Evolutionary conservation across 2,329 filamentous ascomycete species (phyloP).

Genomic region (Hypomyces perniciosus): DNA sequence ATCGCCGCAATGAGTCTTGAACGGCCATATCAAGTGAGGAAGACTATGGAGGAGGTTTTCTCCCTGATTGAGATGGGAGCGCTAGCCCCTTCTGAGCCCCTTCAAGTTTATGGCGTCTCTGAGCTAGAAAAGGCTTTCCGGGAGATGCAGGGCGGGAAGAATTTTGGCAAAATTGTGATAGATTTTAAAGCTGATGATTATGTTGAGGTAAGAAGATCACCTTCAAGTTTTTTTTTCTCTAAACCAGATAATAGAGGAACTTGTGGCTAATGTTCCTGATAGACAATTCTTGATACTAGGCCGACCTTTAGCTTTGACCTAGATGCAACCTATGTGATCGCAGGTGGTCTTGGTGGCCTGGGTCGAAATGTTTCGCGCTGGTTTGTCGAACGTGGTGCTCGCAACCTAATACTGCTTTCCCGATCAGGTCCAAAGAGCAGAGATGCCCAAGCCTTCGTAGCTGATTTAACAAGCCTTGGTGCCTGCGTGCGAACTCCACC

Average conservation of each 20-base stretch:
- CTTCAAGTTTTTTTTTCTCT: not conserved
- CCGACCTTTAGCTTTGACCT: not conserved
- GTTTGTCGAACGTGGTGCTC: constrained; percentile 1
- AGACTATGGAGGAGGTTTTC: constrained; percentile 1
- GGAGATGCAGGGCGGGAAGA: constrained; percentile 32
- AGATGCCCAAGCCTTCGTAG: not conserved
- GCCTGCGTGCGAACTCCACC: not conserved
- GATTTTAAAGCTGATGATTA: not conserved
- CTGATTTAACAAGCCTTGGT: not conserved
- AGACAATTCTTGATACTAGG: not conserved
- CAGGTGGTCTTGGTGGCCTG: constrained; percentile 6
- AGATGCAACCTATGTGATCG: constrained; percentile 6
- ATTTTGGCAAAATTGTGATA: constrained; percentile 35
- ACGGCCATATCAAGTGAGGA: no score
- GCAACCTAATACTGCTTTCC: constrained; percentile 1
- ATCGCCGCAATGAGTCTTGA: no score
- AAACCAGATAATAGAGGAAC: no score
- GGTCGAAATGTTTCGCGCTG: not conserved
- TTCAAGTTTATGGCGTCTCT: constrained; percentile 19
- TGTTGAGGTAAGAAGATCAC: not conserved
- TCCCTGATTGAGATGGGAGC: not conserved
- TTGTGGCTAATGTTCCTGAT: no score
- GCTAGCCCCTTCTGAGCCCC: no score
- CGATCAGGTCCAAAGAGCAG: not conserved
- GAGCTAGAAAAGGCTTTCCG: constrained; percentile 33